Base-by-base conservation (phyloP, 2,329 filamentous ascomycete species). In the Claviceps arundinis region DNA sequence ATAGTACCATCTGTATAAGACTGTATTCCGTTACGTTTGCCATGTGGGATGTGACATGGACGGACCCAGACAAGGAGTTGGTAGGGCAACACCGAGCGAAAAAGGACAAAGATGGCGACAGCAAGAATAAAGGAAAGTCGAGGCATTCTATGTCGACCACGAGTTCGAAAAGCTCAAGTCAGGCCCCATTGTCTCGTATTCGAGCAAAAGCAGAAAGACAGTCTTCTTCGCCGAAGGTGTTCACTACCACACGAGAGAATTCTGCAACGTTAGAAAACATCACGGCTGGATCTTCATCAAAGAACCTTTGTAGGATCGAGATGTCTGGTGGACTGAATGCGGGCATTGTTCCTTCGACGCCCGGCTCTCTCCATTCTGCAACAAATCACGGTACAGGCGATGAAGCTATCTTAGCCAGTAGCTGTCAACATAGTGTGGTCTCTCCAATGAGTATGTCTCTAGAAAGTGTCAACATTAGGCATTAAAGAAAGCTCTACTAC, bases 11-110 rank as follows among this genome's bases (percentile, higher is more conserved):
- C 14, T n/a, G n/a, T n/a, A n/a, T n/a, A n/a, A n/a, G n/a, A n/a
- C n/a, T n/a, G n/a, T 43, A 14, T 17, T 37, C 42, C 42, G 6
- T 16, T 34, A 11, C 22, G 37, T 52, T 47, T 62, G 52, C 48
- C 45, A 81, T 81, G 78, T 81, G 78, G 60, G 76, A 80, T 60
- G 73, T 81, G 37, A 65, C 77, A 47, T 81, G 78, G 78, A 76
- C 75, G 4, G 77, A 80, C 52, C 74, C 73, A 22, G 68, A 75
- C 48, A 66, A 70, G 53, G 74, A 81, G 63, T 68, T 72, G 8
- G 70, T 80, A 16, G 75, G 76, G 2, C 73, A 81, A 60, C 70
- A 73, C 51, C 72, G 72, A 16, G 69, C 72, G 1, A 72, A 70
- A 47, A 80, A 78, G 58, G 72, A 73, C 55, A 63, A 56, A 50